Evolutionary conservation across 441 rosid species (phyloP).

Genomic region (Rhodomyrtus psidioides): DNA sequence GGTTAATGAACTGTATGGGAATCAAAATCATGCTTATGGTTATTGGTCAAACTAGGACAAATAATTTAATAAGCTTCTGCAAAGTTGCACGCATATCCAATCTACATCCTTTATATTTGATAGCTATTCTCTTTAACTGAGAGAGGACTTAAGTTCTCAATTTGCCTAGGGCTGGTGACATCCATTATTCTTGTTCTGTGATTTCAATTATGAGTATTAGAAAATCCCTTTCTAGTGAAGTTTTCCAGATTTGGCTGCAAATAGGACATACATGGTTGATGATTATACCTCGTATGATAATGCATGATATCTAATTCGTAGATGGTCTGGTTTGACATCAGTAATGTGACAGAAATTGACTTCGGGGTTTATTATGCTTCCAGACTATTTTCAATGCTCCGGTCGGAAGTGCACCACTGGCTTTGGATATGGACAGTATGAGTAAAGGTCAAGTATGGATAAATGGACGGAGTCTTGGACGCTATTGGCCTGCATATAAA

Average conservation of each 20-base stretch:
- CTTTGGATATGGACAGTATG: constrained; percentile 91
- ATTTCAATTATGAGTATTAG: neutral
- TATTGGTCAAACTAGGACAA: neutral
- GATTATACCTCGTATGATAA: neutral
- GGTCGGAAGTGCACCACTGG: constrained; percentile 73
- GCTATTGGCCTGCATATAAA: constrained; percentile 94
- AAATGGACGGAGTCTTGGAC: constrained; percentile 87
- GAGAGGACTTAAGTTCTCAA: neutral
- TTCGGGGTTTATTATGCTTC: constrained; percentile 8
- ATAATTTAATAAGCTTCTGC: neutral
- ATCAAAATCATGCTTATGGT: neutral
- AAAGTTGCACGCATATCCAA: neutral
- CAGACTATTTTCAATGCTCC: constrained; percentile 93
- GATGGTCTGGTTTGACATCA: neutral
- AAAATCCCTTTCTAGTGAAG: neutral
- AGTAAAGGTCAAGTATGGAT: constrained; percentile 98
- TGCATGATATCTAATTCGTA: neutral
- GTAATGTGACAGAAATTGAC: constrained; percentile 5
- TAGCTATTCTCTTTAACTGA: neutral
- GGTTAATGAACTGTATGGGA: neutral
- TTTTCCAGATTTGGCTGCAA: neutral
- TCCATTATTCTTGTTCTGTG: neutral
- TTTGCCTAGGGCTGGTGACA: neutral
- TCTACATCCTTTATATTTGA: neutral
- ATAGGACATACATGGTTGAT: neutral